A percentile compares a stretch with the other conserved stretches of the same genome.
Conservation (phyloP, 495 filamentous ascomycete species). For the Pseudotulostoma volvatum region DNA sequence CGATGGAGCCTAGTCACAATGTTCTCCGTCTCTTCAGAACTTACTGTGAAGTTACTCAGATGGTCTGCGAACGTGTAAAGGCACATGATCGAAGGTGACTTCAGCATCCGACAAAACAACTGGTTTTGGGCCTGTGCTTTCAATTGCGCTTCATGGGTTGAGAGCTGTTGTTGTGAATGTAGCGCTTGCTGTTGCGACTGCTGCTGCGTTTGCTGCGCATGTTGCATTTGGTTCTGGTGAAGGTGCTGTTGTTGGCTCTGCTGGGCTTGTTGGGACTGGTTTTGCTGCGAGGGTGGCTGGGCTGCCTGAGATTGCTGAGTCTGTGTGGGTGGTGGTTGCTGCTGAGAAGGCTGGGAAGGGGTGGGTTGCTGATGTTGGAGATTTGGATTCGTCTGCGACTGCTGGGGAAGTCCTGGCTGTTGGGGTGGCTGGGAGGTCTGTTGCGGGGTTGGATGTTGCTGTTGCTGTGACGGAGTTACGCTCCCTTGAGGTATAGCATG, state of each 20-base stretch:
- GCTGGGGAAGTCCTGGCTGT: constrained; percentile 25
- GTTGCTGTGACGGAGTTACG: constrained; percentile 29
- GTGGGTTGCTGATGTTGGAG: constrained; percentile 31
- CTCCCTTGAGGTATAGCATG: constrained; percentile 25
- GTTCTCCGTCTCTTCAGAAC: constrained; percentile 10
- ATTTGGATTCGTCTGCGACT: constrained; percentile 31
- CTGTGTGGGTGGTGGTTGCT: constrained; percentile 23
- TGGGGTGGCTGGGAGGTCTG: constrained; percentile 23
- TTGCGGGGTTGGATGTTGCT: constrained; percentile 32
- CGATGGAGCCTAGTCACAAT: too few species aligned
- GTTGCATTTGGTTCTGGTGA: constrained; percentile 24
- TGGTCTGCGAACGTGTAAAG: too few species aligned
- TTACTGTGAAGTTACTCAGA: constrained; percentile 48
- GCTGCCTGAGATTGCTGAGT: constrained; percentile 25
- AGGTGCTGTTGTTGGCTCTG: constrained; percentile 15
- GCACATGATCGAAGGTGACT: too few species aligned
- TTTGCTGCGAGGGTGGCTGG: constrained; percentile 19
- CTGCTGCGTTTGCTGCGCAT: constrained; percentile 8
- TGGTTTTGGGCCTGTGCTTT: constrained; percentile 24
- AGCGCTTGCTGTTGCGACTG: constrained; percentile 24
- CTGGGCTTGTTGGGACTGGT: constrained; percentile 15
- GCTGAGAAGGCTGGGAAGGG: constrained; percentile 30
- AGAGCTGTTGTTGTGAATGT: constrained; percentile 24
- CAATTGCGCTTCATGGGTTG: constrained; percentile 27
- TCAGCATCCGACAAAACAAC: too few species aligned